Conservation (phyloP, 331 rosid species). For the Rhamnella rubrinervis region DNA sequence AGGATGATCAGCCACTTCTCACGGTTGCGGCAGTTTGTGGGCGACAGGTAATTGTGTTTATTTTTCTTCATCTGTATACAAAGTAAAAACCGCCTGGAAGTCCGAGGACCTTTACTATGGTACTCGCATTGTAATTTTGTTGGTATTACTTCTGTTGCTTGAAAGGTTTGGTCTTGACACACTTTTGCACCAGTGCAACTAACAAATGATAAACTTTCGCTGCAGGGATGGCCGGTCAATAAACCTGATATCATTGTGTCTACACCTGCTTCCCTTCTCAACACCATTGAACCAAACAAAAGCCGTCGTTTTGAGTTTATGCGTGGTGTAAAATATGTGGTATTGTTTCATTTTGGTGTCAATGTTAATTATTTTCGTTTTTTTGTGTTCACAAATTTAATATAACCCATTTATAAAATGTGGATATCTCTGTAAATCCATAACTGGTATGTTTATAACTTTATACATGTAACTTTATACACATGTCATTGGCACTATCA, state of each 20-base stretch:
- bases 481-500: slow-evolving; percentile 23
- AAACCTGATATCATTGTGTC: slow-evolving; percentile 83
- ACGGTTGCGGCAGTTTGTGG: slow-evolving; percentile 78
- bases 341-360: slow-evolving; percentile 27
- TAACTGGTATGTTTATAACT: slow-evolving; percentile 4
- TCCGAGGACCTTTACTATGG: too few relatives aligned
- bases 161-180: slow-evolving; percentile 2
- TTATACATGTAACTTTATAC: slow-evolving; percentile 5
- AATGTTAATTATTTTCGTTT: slow-evolving; percentile 7
- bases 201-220: slow-evolving; percentile 13
- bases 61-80: background rate
- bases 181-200: slow-evolving; percentile 6
- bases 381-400: background rate
- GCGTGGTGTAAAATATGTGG: slow-evolving; percentile 83
- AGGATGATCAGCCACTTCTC: slow-evolving; percentile 59
- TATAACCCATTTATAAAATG: background rate
- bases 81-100: too few relatives aligned
- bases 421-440: background rate
- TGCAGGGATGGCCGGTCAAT: slow-evolving; percentile 85
- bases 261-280: slow-evolving; percentile 92
- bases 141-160: background rate
- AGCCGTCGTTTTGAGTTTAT: slow-evolving; percentile 53
- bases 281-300: slow-evolving; percentile 66
- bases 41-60: slow-evolving; percentile 59
- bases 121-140: background rate